Conservation (phyloP, 257 asterid genomes). For the Penstemon barbatus region DNA sequence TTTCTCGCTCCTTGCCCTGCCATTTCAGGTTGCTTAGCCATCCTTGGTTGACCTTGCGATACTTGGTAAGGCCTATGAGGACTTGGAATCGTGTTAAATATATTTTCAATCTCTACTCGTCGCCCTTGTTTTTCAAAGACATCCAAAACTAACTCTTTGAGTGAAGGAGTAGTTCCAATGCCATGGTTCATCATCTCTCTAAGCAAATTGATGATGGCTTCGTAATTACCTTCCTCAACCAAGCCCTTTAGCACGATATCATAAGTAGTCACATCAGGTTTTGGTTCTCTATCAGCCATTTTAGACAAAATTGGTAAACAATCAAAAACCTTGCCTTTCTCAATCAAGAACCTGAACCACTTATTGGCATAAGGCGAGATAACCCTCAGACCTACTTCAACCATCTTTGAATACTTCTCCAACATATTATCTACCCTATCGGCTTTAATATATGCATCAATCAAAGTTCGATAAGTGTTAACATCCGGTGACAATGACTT, state of each 20-base stretch:
- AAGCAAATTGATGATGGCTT: conserved; percentile 44
- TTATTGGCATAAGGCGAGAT: conserved; percentile 71
- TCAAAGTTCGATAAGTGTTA: conserved; percentile 61
- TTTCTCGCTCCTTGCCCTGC: conserved; percentile 31
- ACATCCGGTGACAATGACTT: conserved; percentile 80
- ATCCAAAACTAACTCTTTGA: conserved; percentile 54
- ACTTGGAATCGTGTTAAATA: conserved; percentile 38
- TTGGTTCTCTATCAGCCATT: conserved; percentile 80
- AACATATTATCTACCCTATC: conserved; percentile 55
- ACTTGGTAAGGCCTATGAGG: conserved; percentile 36
- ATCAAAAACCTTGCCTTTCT: conserved; percentile 59
- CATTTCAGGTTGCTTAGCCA: conserved; percentile 29
- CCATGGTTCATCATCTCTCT: conserved; percentile 58
- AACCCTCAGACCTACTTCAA: conserved; percentile 72
- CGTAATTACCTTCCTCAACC: conserved; percentile 47
- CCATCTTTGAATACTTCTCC: conserved; percentile 73
- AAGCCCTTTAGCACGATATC: conserved; percentile 72
- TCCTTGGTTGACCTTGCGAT: conserved; percentile 34
- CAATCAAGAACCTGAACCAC: conserved; percentile 75
- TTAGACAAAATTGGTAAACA: conserved; percentile 64
- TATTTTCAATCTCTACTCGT: conserved; percentile 53
- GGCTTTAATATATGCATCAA: conserved; percentile 65
- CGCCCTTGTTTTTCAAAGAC: conserved; percentile 60
- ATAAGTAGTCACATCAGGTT: conserved; percentile 73
- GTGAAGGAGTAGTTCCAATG: conserved; percentile 53